phyloP scores from a whole-genome alignment of 805 yeast genomes.

The Candida succiphila region DNA sequence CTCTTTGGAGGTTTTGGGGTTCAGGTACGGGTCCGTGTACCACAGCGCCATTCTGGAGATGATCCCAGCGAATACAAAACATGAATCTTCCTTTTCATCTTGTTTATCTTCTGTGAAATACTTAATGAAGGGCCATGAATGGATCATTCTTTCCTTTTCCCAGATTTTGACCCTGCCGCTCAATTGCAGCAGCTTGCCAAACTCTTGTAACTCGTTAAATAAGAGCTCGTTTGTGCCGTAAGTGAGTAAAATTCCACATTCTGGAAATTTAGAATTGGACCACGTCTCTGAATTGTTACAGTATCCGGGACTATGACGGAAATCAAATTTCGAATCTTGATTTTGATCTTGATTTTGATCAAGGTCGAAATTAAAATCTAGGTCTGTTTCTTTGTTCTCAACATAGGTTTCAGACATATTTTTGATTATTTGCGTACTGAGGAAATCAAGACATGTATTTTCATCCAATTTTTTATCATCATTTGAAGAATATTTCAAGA shows the following conservation, averaged over 20 bases:
- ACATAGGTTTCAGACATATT: conserved; percentile 6
- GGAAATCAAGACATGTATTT: conserved; percentile 8
- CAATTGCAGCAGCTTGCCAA: conserved; percentile 16
- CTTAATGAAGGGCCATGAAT: conserved; percentile 38
- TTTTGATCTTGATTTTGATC: conserved; percentile 2
- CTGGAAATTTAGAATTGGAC: conserved; percentile 31
- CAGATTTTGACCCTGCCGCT: conserved; percentile 20
- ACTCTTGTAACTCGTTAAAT: conserved; percentile 25
- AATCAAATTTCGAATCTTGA: conserved; percentile 12
- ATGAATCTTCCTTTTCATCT: conserved; percentile 32
- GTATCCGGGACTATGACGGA: conserved; percentile 23
- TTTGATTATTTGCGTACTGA: conserved; percentile 10
- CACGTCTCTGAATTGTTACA: conserved; percentile 24
- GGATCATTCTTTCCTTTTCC: conserved; percentile 25
- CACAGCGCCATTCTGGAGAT: conserved; percentile 35
- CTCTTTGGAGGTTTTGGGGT: conserved; percentile 12
- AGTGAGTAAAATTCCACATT: conserved; percentile 27
- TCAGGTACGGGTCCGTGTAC: conserved; percentile 22
- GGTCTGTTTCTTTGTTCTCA: conserved; percentile 1
- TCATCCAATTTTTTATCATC: conserved; percentile 6
- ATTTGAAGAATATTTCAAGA: conserved; percentile 9
- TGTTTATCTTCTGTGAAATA: conserved; percentile 30
- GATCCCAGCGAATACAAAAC: conserved; percentile 27
- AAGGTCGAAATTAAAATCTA: neutral
- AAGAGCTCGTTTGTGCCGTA: conserved; percentile 35